Evolutionary conservation across 441 rosid genomes (phyloP), one percentile per base, ranked within the genome.

Genomic region (Isatis lusitanica): DNA sequence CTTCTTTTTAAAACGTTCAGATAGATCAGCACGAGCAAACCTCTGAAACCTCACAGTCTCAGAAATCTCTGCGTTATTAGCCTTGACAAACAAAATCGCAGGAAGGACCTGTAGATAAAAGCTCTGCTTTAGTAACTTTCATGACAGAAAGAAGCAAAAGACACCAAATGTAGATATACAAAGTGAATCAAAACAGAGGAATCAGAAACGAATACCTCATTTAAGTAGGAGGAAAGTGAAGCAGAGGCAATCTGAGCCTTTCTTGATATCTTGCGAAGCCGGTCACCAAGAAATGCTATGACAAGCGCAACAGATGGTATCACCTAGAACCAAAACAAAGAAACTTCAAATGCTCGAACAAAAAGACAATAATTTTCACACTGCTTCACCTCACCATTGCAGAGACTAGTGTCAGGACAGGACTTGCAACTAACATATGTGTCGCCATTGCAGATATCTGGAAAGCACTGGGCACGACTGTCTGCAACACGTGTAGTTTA

Each of bases 341-440:
- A 56, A 18, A 36, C 60, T 42, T 31, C n/a, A 58, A 9, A 64
- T 13, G 24, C 47, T 44, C 10, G 31, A 43, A 63, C 6, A 4
- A 60, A 68, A 52, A 63, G 31, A 63, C 35, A 62, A 53, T 2
- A 53, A 1, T 4, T 9, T 55, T 28, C 30, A 55, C 17, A 60
- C 16, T 17, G 4, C 39, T 66, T 38, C 68, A 77, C 87, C 87
- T 80, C 42, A 91, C 98, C 93, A 81, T 60, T 18, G 94, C 94
- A 21, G 97, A 85, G 73, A 90, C 83, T 71, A 89, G 70, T 44
- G 96, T 87, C 59, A 92, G 82, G 44, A 77, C 66, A 60, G 98
- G 97, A 80, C 93, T 94, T 47, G 92, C 88, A 77, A 80, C 85
- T 78, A 92, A 13, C 98, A 92, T 92, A 82, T 84, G 97, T 24